Conservation (phyloP, 2,329 filamentous ascomycete species). For the Tolypocladium sp. region DNA sequence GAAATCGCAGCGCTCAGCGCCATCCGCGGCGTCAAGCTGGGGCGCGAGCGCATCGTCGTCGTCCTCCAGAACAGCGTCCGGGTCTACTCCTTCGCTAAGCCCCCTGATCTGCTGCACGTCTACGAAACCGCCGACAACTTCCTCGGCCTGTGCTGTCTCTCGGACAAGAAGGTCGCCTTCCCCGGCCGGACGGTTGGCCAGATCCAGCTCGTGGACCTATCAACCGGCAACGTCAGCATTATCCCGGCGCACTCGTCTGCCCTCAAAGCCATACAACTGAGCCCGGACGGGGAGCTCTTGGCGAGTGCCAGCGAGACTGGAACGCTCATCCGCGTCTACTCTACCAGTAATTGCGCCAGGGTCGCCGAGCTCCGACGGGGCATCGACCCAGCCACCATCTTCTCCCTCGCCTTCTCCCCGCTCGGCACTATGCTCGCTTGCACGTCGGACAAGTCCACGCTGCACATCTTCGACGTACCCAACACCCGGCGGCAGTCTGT, state of each 20-base stretch:
- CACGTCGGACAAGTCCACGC: constrained; percentile 91
- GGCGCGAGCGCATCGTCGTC: constrained; percentile 67
- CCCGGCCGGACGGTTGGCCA: constrained; percentile 84
- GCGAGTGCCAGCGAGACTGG: constrained; percentile 89
- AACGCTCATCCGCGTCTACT: constrained; percentile 80
- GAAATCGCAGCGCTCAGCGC: constrained; percentile 77
- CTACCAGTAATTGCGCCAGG: constrained; percentile 69
- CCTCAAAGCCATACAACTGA: constrained; percentile 71
- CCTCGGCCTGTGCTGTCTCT: constrained; percentile 70
- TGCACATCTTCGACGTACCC: constrained; percentile 87
- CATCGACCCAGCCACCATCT: constrained; percentile 80
- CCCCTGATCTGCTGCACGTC: constrained; percentile 58
- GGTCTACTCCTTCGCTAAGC: constrained; percentile 69
- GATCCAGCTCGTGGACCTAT: constrained; percentile 75
- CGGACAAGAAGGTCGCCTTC: constrained; percentile 66
- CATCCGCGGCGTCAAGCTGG: constrained; percentile 71
- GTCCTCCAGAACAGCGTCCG: constrained; percentile 74
- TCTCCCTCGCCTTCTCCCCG: constrained; percentile 80
- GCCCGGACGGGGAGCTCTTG: constrained; percentile 68
- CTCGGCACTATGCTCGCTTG: constrained; percentile 73
- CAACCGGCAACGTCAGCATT: constrained; percentile 78
- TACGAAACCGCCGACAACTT: constrained; percentile 86
- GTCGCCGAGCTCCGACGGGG: constrained; percentile 80
- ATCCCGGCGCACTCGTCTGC: constrained; percentile 81
- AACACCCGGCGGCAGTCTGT: constrained; percentile 34